Conservation (phyloP, 306 rosid genomes). For the Rosa rugosa region DNA sequence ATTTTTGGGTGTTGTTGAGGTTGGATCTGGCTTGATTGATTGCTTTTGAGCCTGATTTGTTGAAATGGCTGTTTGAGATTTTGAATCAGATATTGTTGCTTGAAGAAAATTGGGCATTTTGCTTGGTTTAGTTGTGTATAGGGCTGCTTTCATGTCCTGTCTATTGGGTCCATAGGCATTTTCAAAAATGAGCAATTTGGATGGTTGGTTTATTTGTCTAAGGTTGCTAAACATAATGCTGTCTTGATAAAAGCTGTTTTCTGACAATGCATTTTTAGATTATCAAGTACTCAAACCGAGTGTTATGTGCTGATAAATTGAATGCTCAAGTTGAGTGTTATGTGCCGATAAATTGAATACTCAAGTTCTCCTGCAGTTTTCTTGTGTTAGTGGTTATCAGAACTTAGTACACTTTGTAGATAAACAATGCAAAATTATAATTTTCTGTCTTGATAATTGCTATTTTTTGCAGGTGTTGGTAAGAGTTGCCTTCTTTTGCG, state of each 20-base stretch:
- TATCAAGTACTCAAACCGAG: not conserved
- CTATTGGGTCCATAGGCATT: not conserved
- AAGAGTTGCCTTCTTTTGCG: conserved; percentile 98
- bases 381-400: not conserved
- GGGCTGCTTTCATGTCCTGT: not conserved
- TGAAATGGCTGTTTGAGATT: conserved; percentile 10
- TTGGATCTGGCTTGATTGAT: conserved; percentile 24
- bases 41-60: too few relatives aligned
- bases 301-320: not conserved
- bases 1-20: not conserved
- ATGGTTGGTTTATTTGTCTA: not conserved
- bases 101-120: not conserved
- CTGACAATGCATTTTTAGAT: not conserved
- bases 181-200: not conserved
- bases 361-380: not conserved
- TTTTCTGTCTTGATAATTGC: not conserved
- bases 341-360: not conserved
- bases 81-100: conserved; percentile 7
- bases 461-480: conserved; percentile 80
- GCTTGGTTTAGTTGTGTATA: not conserved
- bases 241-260: not conserved
- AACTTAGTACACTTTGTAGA: not conserved
- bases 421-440: not conserved
- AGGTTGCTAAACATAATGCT: not conserved
- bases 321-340: not conserved